Conservation (phyloP, 345 rosid species). For the Anacardium occidentale region DNA sequence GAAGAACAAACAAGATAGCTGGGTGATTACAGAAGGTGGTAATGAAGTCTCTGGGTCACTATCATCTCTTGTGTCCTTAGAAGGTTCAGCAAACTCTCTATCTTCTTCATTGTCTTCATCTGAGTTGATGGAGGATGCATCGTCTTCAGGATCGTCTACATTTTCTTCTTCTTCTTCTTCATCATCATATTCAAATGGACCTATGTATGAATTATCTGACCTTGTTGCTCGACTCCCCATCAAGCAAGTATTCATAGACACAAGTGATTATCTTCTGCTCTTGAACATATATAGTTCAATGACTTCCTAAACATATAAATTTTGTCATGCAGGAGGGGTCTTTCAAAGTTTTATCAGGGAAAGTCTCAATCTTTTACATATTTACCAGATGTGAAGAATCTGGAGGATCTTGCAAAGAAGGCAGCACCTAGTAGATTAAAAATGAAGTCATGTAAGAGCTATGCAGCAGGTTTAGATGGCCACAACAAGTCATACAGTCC, state of each 20-base stretch:
- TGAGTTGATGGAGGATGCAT: conserved; percentile 50
- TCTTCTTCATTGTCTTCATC: conserved; percentile 36
- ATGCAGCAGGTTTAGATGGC: conserved; percentile 43
- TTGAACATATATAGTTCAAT: background rate
- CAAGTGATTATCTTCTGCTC: background rate
- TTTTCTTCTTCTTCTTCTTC: too few species aligned
- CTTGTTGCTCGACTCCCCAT: conserved; percentile 71
- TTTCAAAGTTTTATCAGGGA: conserved; percentile 75
- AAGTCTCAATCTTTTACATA: conserved; percentile 81
- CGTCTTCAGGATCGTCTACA: conserved; percentile 28
- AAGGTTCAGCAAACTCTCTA: conserved; percentile 34
- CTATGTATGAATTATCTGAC: conserved; percentile 60
- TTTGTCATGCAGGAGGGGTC: conserved; percentile 52
- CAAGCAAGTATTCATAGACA: conserved; percentile 40
- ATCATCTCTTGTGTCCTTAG: conserved; percentile 31
- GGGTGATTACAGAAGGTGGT: conserved; percentile 17
- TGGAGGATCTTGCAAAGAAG: conserved; percentile 57
- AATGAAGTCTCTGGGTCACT: conserved; percentile 27
- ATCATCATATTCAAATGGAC: conserved; percentile 43
- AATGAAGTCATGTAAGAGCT: conserved; percentile 51
- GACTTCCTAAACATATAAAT: background rate
- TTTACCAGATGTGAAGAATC: conserved; percentile 54
- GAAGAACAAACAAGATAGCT: conserved; percentile 24
- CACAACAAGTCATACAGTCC: conserved; percentile 34
- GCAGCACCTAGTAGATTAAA: conserved; percentile 20